Evolutionary conservation across 2,329 filamentous ascomycete genomes (phyloP).

Genomic region (Tricladium varicosporioides): DNA sequence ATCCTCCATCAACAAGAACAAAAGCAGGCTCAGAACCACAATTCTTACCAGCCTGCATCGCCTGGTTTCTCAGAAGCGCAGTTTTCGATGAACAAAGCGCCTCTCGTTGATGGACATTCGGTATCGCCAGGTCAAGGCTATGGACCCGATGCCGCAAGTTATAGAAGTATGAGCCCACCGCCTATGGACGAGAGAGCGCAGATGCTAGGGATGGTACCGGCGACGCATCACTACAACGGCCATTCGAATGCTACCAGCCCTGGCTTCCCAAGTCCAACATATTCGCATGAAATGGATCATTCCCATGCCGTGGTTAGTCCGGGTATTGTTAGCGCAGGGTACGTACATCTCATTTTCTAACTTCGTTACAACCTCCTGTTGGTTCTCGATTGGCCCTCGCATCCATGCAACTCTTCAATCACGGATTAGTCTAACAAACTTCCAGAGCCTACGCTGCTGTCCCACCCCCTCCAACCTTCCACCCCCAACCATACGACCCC

Average conservation of each 20-base stretch:
- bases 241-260: slow-evolving; percentile 8
- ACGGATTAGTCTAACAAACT: background rate
- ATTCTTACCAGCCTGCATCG: slow-evolving; percentile 23
- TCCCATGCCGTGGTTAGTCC: background rate
- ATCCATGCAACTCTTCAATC: no score
- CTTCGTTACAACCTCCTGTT: background rate
- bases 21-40: slow-evolving; percentile 9
- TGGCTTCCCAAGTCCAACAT: slow-evolving; percentile 14
- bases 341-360: background rate
- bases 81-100: slow-evolving; percentile 23
- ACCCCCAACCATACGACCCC: slow-evolving; percentile 7
- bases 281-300: slow-evolving; percentile 19
- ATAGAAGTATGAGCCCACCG: slow-evolving; percentile 20
- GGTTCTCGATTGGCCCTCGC: background rate
- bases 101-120: slow-evolving; percentile 1
- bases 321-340: slow-evolving; percentile 12
- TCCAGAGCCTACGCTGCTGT: no score
- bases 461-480: slow-evolving; percentile 3
- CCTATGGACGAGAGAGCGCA: slow-evolving; percentile 18
- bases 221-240: slow-evolving; percentile 5
- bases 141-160: slow-evolving; percentile 12
- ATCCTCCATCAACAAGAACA: slow-evolving; percentile 10
- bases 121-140: background rate
- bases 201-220: slow-evolving; percentile 18
- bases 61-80: slow-evolving; percentile 21